These are phyloP conservation scores for Babesia bigemina DNA, from an alignment of 169 alveolate genomes.

Conservation along the genomic window DNA sequence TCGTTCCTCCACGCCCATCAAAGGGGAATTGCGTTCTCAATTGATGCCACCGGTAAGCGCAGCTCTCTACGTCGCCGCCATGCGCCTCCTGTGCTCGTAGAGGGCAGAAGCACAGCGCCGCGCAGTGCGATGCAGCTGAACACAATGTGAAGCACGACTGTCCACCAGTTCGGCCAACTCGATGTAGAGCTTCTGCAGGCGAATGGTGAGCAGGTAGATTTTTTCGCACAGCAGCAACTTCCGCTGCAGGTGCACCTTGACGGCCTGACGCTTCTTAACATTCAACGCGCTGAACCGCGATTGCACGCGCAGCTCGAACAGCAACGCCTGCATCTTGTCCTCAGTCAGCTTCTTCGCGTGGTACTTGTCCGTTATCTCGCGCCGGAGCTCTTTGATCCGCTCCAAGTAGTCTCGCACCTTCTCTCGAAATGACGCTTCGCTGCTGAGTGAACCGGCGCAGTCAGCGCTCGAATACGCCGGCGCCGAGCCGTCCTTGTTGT, in stretches of 20 bases:
- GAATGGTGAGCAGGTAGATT: constrained; percentile 38
- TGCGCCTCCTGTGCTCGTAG: constrained; percentile 39
- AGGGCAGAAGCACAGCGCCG: constrained; percentile 40
- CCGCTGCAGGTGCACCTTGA: constrained; percentile 56
- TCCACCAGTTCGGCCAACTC: constrained; percentile 52
- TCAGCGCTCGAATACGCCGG: background rate
- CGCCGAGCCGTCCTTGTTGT: constrained; percentile 2
- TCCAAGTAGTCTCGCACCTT: constrained; percentile 10
- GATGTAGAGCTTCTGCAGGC: constrained; percentile 54
- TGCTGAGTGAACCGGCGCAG: background rate
- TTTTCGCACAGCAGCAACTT: constrained; percentile 58
- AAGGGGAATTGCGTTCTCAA: too few relatives aligned
- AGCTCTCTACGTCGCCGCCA: background rate
- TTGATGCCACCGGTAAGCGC: too few relatives aligned
- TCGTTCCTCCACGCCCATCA: too few relatives aligned
- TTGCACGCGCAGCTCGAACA: constrained; percentile 41
- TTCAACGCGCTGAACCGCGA: constrained; percentile 24
- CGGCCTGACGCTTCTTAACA: constrained; percentile 38
- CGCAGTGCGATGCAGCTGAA: constrained; percentile 42
- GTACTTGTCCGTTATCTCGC: constrained; percentile 58
- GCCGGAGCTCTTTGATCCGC: constrained; percentile 31
- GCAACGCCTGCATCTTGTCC: constrained; percentile 43
- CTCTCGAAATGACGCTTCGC: constrained; percentile 31
- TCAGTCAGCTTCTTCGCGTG: constrained; percentile 54
- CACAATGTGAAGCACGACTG: constrained; percentile 15